A percentile compares a stretch with the other conserved stretches of the same genome.
phyloP scores from a whole-genome alignment of 192 early-diverging fungal species.

The Gamsiella multidivaricata region DNA sequence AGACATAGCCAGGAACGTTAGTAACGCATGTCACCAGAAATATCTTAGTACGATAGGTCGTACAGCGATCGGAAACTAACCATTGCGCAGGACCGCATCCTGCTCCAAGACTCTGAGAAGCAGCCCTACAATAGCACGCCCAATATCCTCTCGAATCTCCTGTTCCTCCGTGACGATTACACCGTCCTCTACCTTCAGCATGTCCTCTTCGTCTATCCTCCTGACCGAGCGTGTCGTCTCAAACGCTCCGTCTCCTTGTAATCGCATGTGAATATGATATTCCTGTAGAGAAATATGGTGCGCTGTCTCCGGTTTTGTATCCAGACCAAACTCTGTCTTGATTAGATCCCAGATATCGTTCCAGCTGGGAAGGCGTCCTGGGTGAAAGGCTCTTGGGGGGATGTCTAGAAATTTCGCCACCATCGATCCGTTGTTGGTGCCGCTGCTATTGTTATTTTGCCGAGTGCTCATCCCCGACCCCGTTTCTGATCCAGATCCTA shows the following conservation, averaged over 20 bases:
- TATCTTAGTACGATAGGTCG: too few species aligned
- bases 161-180: slow-evolving; percentile 12
- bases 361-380: slow-evolving; percentile 38
- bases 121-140: slow-evolving; percentile 31
- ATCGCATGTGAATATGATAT: slow-evolving; percentile 17
- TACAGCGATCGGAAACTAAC: too few species aligned
- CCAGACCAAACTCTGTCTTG: slow-evolving; percentile 29
- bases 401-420: neutral
- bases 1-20: neutral
- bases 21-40: neutral
- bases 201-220: neutral
- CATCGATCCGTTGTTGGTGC: neutral
- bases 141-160: slow-evolving; percentile 37
- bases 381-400: neutral
- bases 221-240: neutral
- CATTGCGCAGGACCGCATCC: slow-evolving; percentile 28
- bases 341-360: slow-evolving; percentile 45
- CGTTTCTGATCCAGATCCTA: neutral
- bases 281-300: slow-evolving; percentile 41
- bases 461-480: slow-evolving; percentile 12
- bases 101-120: slow-evolving; percentile 35
- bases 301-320: slow-evolving; percentile 27
- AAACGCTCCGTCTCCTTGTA: slow-evolving; percentile 4
- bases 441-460: neutral
- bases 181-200: neutral